These are phyloP conservation scores for Tagetes erecta DNA, from an alignment of 129 eudicot genomes.

Conservation along the genomic window DNA sequence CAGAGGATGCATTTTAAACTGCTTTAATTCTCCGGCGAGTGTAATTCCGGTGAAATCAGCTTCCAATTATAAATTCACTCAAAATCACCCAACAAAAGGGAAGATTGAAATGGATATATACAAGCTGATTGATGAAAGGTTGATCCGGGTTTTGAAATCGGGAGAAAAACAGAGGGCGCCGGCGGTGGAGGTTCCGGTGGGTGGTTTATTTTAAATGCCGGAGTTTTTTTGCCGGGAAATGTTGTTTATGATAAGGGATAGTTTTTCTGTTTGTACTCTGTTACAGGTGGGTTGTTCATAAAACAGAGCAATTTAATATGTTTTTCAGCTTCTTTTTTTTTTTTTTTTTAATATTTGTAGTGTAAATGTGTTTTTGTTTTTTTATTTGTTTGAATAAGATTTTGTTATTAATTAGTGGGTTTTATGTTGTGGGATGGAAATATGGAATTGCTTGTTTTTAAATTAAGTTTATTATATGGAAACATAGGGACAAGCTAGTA, in stretches of 20 bases:
- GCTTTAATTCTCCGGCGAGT: neutral
- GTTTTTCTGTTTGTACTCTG: neutral
- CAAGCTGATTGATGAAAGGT: neutral
- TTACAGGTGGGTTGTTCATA: neutral
- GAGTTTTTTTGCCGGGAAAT: neutral
- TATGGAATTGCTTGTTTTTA: no score
- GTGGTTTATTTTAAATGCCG: neutral
- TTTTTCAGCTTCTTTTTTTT: no score
- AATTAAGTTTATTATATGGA: no score
- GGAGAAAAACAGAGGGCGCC: neutral
- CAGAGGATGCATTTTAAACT: neutral
- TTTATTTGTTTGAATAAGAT: neutral
- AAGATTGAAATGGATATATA: neutral
- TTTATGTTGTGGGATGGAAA: no score
- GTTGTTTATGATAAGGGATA: neutral
- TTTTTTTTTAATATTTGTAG: no score
- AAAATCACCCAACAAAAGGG: neutral
- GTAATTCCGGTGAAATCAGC: neutral
- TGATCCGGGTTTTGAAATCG: slow-evolving; percentile 1
- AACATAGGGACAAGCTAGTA: no score
- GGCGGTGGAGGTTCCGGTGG: neutral
- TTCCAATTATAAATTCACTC: neutral
- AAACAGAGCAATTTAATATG: neutral
- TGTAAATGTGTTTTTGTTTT: no score
- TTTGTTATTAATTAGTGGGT: no score